Percentiles rank a stretch among this genome's conserved stretches.
Evolutionary conservation across 2,329 filamentous ascomycete species (phyloP).

Genomic region (Phoma herbarum): DNA sequence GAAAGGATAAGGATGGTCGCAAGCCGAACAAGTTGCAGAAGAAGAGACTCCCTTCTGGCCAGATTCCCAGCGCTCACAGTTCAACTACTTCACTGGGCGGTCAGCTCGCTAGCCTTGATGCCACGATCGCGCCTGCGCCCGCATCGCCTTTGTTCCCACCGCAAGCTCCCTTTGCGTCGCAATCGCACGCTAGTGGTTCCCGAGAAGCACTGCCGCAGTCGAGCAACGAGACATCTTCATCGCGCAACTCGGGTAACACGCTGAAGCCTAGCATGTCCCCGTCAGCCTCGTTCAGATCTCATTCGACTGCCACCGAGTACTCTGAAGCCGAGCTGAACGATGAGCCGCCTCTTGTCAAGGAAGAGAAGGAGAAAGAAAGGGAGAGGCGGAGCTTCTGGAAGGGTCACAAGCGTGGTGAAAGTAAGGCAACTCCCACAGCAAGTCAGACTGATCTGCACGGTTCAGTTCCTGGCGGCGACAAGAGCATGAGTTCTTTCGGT

Average conservation of each 20-base stretch:
- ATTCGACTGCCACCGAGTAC: conserved; percentile 74
- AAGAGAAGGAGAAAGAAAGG: conserved; percentile 64
- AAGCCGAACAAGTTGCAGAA: conserved; percentile 93
- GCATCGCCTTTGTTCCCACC: conserved; percentile 47
- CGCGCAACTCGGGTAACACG: conserved; percentile 58
- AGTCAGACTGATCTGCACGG: conserved; percentile 49
- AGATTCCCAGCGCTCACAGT: conserved; percentile 88
- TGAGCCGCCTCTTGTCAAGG: conserved; percentile 54
- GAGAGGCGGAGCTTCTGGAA: conserved; percentile 78
- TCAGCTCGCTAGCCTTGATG: conserved; percentile 30
- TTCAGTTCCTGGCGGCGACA: conserved; percentile 48
- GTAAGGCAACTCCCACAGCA: conserved; percentile 47
- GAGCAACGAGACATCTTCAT: conserved; percentile 51
- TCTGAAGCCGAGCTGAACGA: conserved; percentile 81
- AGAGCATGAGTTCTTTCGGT: conserved; percentile 52
- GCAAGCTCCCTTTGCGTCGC: conserved; percentile 40
- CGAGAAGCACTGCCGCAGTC: conserved; percentile 33
- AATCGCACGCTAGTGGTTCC: conserved; percentile 37
- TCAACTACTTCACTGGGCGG: conserved; percentile 79
- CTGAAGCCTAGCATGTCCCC: conserved; percentile 76
- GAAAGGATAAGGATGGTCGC: conserved; percentile 55
- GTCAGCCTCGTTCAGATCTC: conserved; percentile 77
- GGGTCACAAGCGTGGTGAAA: conserved; percentile 60
- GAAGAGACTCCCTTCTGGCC: conserved; percentile 74
- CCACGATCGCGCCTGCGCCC: conserved; percentile 23